Evolutionary conservation across 805 yeast genomes (phyloP).

Genomic region (Lipomyces yamadae): DNA sequence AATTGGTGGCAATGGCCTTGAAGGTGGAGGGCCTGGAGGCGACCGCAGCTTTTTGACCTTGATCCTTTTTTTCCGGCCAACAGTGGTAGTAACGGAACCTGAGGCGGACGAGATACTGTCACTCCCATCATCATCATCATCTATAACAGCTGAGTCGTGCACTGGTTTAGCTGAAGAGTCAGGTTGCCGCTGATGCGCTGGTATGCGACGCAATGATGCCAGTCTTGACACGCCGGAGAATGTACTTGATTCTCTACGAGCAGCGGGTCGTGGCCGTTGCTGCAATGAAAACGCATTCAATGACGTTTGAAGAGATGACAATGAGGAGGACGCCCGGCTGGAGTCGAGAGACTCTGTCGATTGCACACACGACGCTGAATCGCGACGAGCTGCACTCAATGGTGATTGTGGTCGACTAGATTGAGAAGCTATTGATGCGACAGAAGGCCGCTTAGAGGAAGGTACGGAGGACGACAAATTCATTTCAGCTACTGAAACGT

Average conservation of each 20-base stretch:
- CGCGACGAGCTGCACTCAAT: neutral
- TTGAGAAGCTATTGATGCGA: neutral
- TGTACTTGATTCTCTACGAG: slow-evolving; percentile 29
- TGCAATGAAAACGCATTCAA: slow-evolving; percentile 10
- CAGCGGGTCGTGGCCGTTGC: slow-evolving; percentile 11
- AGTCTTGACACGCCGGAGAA: slow-evolving; percentile 15
- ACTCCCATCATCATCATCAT: slow-evolving; percentile 4
- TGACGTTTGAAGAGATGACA: slow-evolving; percentile 17
- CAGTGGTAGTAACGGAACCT: neutral
- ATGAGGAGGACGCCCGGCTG: slow-evolving; percentile 12
- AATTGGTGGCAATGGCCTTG: slow-evolving; percentile 22
- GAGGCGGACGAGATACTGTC: neutral
- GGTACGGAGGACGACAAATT: neutral
- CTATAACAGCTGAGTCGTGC: neutral
- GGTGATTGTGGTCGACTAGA: neutral
- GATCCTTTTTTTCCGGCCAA: neutral
- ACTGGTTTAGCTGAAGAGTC: neutral
- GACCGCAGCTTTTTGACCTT: neutral
- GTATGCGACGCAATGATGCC: slow-evolving; percentile 13
- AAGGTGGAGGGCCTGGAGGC: slow-evolving; percentile 20
- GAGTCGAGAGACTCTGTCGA: slow-evolving; percentile 6
- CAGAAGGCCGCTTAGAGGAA: neutral
- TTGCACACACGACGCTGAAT: slow-evolving; percentile 5
- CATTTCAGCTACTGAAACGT: slow-evolving; percentile 6
- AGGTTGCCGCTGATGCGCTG: slow-evolving; percentile 9